phyloP scores from a whole-genome alignment of 257 asterid species.

The Solanum chilense region DNA sequence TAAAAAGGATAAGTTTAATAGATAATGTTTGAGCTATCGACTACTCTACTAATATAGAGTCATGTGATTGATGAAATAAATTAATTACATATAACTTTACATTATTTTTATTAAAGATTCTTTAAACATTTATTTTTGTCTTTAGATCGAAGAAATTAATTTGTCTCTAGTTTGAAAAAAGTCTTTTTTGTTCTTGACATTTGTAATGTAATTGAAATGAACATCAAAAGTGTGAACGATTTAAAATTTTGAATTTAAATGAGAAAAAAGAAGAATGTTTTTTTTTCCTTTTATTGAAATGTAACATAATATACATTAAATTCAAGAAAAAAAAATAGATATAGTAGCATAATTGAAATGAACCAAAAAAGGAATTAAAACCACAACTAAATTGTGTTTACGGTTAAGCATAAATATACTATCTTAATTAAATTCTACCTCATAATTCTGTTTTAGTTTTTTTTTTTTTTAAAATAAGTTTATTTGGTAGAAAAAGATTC shows the following conservation, averaged over 20 bases:
- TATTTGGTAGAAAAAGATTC: neutral
- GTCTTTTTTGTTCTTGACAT: neutral
- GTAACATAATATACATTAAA: no score
- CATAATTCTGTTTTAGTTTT: neutral
- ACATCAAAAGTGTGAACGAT: neutral
- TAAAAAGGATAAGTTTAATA: neutral
- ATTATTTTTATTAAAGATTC: neutral
- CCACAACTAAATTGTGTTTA: neutral
- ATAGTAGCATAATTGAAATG: neutral
- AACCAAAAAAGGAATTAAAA: neutral
- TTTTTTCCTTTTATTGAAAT: neutral
- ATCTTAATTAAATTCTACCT: neutral
- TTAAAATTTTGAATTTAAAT: neutral
- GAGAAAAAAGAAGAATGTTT: neutral
- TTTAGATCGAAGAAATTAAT: neutral
- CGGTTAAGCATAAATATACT: neutral
- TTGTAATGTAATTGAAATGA: neutral
- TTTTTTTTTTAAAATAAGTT: neutral
- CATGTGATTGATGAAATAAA: neutral
- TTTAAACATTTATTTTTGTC: neutral
- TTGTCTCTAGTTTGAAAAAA: neutral
- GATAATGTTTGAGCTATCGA: neutral
- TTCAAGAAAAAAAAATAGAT: neutral
- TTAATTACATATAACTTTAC: neutral
- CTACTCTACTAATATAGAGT: neutral